Evolutionary conservation across 208 protist genomes (phyloP), one percentile per base, ranked within the genome.

Genomic region (Leishmania braziliensis): DNA sequence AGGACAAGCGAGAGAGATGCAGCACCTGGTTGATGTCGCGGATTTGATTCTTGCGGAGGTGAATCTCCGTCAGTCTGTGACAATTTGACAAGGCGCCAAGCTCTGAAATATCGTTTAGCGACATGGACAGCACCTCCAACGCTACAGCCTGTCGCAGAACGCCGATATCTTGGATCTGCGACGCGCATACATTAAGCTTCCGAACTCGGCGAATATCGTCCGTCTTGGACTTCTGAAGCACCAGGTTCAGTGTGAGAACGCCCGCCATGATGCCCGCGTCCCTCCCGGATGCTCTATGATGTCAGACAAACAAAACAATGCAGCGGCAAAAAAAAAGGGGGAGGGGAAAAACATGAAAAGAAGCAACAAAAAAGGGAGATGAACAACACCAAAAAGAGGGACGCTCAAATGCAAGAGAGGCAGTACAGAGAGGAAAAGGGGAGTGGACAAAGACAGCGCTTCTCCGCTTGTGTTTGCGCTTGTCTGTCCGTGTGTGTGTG

Each of bases 161-260:
- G 74, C 93, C 93, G 81, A 98, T 97, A 75, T 98, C 95, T 62
- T 88, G 86, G 4, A 98, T 78, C 70, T 97, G 89, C 23, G 88
- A 88, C 0, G 92, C 90, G 75, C 96, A 98, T 26, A 98, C 91
- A 79, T 98, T 98, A 0, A 98, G 84, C 77, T 97, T 96, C 63
- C 86, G 83, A 5, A 98, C 89, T 53, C 94, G 92, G 48, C 75
- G 79, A 18, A 97, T 89, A 68, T 93, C 93, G 60, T 96, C 95
- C 33, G 93, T 85, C 79, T 95, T 96, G 10, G 95, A 89, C 87
- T 95, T 95, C 79, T 95, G 92, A 10, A 95, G 82, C 68, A 96
- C 92, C 66, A 96, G 77, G 66, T 95, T 96, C 18, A 90, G 78
- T 8, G 95, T 98, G 33, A 98, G 88, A 76, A 97, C 85, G 29